Conservation (phyloP, 805 yeast species). For the Metschnikowia bowlesiae region DNA sequence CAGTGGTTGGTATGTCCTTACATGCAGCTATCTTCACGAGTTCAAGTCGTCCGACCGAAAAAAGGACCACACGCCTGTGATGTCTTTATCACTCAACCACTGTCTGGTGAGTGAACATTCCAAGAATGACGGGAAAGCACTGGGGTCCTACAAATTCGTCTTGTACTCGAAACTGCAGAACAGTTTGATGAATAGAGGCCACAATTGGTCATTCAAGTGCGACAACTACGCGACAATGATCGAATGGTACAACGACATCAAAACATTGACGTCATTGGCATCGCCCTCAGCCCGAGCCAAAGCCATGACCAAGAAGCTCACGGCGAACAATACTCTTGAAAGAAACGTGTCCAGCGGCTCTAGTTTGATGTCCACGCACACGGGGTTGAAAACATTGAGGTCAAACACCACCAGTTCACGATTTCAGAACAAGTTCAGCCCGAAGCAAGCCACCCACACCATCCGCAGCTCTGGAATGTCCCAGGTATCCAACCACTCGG, state of each 20-base stretch:
- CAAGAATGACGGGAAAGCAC: constrained; percentile 55
- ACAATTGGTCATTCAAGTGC: constrained; percentile 94
- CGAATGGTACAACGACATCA: constrained; percentile 79
- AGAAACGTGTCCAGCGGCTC: constrained; percentile 12
- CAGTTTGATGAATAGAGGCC: constrained; percentile 74
- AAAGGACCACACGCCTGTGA: constrained; percentile 74
- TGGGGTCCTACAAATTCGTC: constrained; percentile 70
- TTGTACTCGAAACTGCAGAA: constrained; percentile 65
- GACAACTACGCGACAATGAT: constrained; percentile 76
- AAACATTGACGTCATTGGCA: constrained; percentile 57
- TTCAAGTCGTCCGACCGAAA: constrained; percentile 79
- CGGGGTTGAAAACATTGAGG: constrained; percentile 10
- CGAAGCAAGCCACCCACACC: background rate
- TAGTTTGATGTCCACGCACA: constrained; percentile 10
- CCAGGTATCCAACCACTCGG: constrained; percentile 10
- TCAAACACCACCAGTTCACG: constrained; percentile 7
- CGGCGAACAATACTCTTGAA: constrained; percentile 7
- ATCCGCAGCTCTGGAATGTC: constrained; percentile 8
- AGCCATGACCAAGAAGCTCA: constrained; percentile 24
- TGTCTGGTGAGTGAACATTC: constrained; percentile 83
- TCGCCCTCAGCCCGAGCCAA: constrained; percentile 57
- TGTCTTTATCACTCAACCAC: constrained; percentile 75
- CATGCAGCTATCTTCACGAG: constrained; percentile 86
- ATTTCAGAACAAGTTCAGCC: constrained; percentile 5
- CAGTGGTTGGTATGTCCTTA: constrained; percentile 84